A percentile compares a stretch with the other conserved stretches of the same genome.
Evolutionary conservation across 2,329 filamentous ascomycete genomes (phyloP).

Genomic region (Cladosporium austrohemisphaericum): DNA sequence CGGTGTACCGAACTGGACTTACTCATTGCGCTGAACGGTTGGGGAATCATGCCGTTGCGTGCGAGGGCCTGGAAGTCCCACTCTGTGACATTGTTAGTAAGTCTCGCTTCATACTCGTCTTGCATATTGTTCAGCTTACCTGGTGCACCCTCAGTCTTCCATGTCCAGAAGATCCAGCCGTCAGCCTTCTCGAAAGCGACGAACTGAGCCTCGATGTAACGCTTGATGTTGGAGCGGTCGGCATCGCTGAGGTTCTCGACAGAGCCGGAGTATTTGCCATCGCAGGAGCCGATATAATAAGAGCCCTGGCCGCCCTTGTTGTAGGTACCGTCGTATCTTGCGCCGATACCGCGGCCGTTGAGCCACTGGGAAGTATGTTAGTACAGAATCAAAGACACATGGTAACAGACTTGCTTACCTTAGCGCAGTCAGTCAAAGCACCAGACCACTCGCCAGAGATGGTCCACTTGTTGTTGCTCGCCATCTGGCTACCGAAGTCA

Average conservation of each 20-base stretch:
- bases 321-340: constrained; percentile 58
- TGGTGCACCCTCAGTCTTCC: constrained; percentile 48
- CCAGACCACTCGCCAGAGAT: constrained; percentile 48
- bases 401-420: constrained; percentile 23
- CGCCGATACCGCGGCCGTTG: constrained; percentile 55
- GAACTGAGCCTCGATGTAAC: constrained; percentile 47
- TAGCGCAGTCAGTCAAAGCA: constrained; percentile 52
- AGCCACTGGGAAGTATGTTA: constrained; percentile 54
- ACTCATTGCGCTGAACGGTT: constrained; percentile 23
- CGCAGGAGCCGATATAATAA: constrained; percentile 53
- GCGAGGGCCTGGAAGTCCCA: constrained; percentile 48
- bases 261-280: constrained; percentile 43
- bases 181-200: constrained; percentile 46
- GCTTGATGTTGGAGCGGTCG: constrained; percentile 42
- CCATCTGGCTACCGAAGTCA: constrained; percentile 45
- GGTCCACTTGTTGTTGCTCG: constrained; percentile 39
- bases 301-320: constrained; percentile 46
- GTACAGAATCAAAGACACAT: constrained; percentile 48
- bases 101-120: too few relatives aligned
- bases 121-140: neutral
- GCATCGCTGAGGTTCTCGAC: constrained; percentile 39
- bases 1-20: constrained; percentile 12
- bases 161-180: constrained; percentile 51
- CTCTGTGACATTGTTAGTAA: constrained; percentile 25
- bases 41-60: constrained; percentile 36